phyloP scores from a whole-genome alignment of 2,329 filamentous ascomycete species.

The Cadophora sp. region DNA sequence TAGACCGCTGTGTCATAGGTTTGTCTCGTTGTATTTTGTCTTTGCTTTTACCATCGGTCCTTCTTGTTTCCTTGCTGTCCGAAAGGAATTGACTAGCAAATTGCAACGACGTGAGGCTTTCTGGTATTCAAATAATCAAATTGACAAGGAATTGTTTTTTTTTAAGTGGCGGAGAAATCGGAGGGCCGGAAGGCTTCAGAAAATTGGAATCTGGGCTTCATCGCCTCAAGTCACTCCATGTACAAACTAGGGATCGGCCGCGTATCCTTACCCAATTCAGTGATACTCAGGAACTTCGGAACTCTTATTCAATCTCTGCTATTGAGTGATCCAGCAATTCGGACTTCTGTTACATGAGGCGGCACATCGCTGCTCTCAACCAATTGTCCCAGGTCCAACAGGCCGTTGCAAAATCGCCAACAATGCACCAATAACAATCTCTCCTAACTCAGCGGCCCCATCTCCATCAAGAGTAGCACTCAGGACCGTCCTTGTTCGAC shows the following conservation, averaged over 20 bases:
- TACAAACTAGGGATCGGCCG: too few species aligned
- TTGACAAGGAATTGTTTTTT: too few species aligned
- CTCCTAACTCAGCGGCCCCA: not conserved
- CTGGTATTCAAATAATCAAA: too few species aligned
- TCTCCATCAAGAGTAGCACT: not conserved
- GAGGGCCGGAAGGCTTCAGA: too few species aligned
- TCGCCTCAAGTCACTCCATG: not conserved
- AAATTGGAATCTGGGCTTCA: not conserved
- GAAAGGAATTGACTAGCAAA: too few species aligned
- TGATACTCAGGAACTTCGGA: too few species aligned
- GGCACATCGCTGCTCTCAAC: not conserved
- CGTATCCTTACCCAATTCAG: too few species aligned
- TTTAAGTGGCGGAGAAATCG: too few species aligned
- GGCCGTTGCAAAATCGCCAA: constrained; percentile 1
- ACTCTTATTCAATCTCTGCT: not conserved
- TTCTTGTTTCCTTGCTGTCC: not conserved
- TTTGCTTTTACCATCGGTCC: not conserved
- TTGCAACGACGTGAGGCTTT: too few species aligned
- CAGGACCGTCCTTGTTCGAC: constrained; percentile 8
- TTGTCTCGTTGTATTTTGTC: not conserved
- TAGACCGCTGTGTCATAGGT: too few species aligned
- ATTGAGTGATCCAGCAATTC: not conserved
- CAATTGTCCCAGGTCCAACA: not conserved
- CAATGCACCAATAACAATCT: constrained; percentile 3
- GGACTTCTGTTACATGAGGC: not conserved